phyloP scores from a whole-genome alignment of 129 eudicot genomes.

The Lactuca saligna region DNA sequence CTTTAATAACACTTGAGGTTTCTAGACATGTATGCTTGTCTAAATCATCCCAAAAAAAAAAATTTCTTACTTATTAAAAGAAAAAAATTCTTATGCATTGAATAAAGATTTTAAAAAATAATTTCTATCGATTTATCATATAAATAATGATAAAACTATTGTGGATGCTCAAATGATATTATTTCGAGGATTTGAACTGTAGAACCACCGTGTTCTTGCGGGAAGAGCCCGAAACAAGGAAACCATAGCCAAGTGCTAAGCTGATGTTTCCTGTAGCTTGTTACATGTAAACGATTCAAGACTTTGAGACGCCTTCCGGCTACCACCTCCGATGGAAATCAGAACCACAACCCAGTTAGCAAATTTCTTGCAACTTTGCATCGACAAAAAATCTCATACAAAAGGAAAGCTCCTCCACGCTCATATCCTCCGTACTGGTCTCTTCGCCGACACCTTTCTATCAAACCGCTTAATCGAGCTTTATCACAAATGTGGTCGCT shows the following conservation, averaged over 20 bases:
- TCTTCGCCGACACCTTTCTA: conserved; percentile 49
- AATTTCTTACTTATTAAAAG: too few relatives aligned
- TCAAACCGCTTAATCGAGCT: conserved; percentile 72
- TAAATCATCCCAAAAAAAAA: too few relatives aligned
- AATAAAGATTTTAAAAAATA: too few relatives aligned
- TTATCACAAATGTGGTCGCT: conserved; percentile 54
- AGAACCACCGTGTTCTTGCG: not conserved
- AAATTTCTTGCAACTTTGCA: conserved; percentile 58
- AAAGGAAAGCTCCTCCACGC: conserved; percentile 63
- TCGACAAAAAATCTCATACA: conserved; percentile 46
- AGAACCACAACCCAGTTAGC: conserved; percentile 39
- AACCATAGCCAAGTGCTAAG: not conserved
- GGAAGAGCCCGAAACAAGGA: not conserved
- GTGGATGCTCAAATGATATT: too few relatives aligned
- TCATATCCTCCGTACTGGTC: conserved; percentile 52
- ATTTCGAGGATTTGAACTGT: not conserved
- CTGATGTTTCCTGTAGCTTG: not conserved
- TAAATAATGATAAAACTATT: too few relatives aligned
- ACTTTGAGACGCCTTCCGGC: not conserved
- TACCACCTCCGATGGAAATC: conserved; percentile 32
- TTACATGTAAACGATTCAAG: not conserved
- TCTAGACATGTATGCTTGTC: too few relatives aligned
- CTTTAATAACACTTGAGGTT: too few relatives aligned
- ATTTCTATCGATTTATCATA: too few relatives aligned
- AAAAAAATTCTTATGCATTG: too few relatives aligned